Conservation (phyloP, 306 rosid genomes). For the Pyrus bretschneideri region DNA sequence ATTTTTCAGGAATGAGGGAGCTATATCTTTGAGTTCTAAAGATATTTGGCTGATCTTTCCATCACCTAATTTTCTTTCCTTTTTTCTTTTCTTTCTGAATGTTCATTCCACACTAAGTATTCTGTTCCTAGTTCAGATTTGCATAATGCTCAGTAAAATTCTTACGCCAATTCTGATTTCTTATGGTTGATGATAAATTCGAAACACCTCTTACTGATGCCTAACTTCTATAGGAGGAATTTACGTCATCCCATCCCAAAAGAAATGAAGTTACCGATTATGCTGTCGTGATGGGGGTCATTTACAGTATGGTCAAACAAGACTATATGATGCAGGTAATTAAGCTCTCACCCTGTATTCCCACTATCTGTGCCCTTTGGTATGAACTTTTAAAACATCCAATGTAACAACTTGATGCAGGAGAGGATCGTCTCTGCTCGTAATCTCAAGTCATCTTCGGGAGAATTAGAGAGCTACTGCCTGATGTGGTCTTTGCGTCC, state of each 20-base stretch:
- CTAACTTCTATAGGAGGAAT: conserved; percentile 31
- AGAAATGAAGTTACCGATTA: conserved; percentile 30
- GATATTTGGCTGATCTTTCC: neutral
- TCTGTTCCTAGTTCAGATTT: neutral
- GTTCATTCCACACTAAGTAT: neutral
- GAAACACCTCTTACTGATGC: neutral
- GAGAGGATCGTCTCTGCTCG: conserved; percentile 58
- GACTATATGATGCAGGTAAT: conserved; percentile 78
- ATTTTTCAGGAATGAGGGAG: neutral
- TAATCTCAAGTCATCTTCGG: conserved; percentile 43
- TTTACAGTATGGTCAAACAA: conserved; percentile 61
- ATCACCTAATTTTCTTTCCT: neutral
- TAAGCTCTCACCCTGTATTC: neutral
- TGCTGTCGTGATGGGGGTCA: conserved; percentile 45
- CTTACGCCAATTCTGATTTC: neutral
- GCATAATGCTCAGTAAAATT: neutral
- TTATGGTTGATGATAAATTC: neutral
- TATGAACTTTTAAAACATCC: neutral
- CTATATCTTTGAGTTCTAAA: neutral
- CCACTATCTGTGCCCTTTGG: conserved; percentile 1
- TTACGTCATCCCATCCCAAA: conserved; percentile 20
- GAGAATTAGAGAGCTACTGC: conserved; percentile 62
- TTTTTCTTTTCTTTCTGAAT: neutral
- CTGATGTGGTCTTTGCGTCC: conserved; percentile 79
- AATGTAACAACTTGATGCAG: conserved; percentile 31